A percentile compares a stretch with the other conserved stretches of the same genome.
Conservation (phyloP, 805 yeast genomes). For the Jamesozyma hellenica region DNA sequence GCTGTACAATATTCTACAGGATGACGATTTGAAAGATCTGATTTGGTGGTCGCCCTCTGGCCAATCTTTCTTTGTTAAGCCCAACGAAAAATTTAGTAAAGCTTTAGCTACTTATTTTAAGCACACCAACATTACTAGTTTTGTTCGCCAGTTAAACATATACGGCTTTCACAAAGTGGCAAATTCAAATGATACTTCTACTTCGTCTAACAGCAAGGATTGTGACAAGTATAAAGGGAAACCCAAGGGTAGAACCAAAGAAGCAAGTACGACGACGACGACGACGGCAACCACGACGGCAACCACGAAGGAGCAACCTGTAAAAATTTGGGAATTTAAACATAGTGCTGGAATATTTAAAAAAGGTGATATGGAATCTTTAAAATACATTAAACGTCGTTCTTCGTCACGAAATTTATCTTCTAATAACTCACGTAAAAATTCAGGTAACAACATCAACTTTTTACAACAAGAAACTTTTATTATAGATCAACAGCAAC, state of each 20-base stretch:
- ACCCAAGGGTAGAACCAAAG: background rate
- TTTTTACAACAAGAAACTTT: no score
- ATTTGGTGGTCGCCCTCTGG: constrained; percentile 76
- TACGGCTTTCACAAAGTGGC: constrained; percentile 70
- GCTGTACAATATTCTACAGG: constrained; percentile 84
- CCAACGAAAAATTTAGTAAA: constrained; percentile 78
- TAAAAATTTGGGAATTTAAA: constrained; percentile 70
- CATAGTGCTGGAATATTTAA: constrained; percentile 72
- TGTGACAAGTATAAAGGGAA: background rate
- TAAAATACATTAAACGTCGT: constrained; percentile 70
- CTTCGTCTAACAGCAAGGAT: background rate
- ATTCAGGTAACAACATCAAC: background rate
- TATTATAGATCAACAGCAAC: background rate
- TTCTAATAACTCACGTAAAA: constrained; percentile 10
- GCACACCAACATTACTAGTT: constrained; percentile 71
- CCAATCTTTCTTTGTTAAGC: constrained; percentile 69
- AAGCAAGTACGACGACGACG: background rate
- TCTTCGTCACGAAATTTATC: constrained; percentile 37
- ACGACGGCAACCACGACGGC: background rate
- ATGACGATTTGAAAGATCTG: constrained; percentile 54
- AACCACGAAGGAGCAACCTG: constrained; percentile 4
- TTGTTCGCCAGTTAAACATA: constrained; percentile 72
- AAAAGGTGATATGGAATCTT: constrained; percentile 67
- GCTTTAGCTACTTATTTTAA: constrained; percentile 58
- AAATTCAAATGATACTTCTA: constrained; percentile 5